phyloP scores from a whole-genome alignment of 768 basidiomycete genomes.

The Neoboletus brunneissimus region DNA sequence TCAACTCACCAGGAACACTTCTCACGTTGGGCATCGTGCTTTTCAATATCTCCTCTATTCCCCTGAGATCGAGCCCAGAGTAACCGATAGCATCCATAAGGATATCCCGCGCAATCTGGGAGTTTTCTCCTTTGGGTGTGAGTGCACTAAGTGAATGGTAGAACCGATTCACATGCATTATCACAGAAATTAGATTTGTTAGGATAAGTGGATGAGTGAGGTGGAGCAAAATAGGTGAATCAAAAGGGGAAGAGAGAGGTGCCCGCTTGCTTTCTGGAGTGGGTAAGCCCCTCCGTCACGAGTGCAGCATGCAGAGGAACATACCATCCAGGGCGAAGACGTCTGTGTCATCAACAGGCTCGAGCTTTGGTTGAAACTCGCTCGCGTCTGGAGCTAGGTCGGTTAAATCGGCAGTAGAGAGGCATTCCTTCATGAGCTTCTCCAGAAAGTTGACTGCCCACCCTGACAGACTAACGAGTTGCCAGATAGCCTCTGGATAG shows the following conservation, averaged over 20 bases:
- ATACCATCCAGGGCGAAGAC: conserved; percentile 26
- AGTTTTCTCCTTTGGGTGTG: conserved; percentile 56
- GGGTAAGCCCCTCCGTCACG: conserved; percentile 40
- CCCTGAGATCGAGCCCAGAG: conserved; percentile 61
- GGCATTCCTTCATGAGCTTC: conserved; percentile 54
- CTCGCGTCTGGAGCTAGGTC: conserved; percentile 11
- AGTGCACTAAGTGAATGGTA: conserved; percentile 51
- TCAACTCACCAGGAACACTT: conserved; percentile 26
- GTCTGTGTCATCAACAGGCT: conserved; percentile 28
- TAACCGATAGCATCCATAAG: conserved; percentile 61
- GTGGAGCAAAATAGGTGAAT: conserved; percentile 50
- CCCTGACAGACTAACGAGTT: conserved; percentile 56
- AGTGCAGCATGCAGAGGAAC: conserved; percentile 25
- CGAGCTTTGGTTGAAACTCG: conserved; percentile 22
- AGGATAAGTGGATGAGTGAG: conserved; percentile 62
- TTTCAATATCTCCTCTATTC: conserved; percentile 48
- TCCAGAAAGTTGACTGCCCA: conserved; percentile 66
- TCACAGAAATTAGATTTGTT: conserved; percentile 45
- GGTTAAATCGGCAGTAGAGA: conserved; percentile 33
- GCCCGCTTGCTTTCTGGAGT: conserved; percentile 24
- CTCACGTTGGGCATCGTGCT: conserved; percentile 29
- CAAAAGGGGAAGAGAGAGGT: conserved; percentile 20
- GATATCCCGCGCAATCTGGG: conserved; percentile 61
- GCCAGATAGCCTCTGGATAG: conserved; percentile 65
- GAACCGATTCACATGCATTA: conserved; percentile 59